Percentiles rank a stretch among this genome's conserved stretches.
Conservation (phyloP, 139 green algal genomes). For the Coccomyxa sp. region DNA sequence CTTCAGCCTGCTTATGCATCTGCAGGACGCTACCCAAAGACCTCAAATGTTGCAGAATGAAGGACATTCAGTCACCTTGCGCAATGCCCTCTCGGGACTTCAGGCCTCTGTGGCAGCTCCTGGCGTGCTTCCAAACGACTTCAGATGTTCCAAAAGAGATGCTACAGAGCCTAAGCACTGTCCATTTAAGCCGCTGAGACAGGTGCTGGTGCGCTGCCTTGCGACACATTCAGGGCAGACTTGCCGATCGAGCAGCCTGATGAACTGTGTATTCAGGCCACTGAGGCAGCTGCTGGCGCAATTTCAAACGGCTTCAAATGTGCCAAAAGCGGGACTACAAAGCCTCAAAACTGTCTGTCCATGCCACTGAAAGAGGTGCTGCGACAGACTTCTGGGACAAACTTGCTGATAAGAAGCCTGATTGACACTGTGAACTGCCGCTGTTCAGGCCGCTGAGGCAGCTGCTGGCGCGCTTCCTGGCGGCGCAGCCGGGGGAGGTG, state of each 20-base stretch:
- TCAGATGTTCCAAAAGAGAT: neutral
- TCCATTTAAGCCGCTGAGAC: neutral
- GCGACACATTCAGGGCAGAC: neutral
- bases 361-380: too few relatives aligned
- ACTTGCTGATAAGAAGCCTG: too few relatives aligned
- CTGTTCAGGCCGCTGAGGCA: neutral
- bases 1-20: neutral
- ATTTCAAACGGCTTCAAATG: too few relatives aligned
- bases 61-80: neutral
- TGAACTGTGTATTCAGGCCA: neutral
- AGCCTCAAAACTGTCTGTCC: too few relatives aligned
- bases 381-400: too few relatives aligned
- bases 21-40: too few relatives aligned
- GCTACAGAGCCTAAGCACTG: neutral
- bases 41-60: too few relatives aligned
- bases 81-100: neutral
- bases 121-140: neutral
- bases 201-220: neutral
- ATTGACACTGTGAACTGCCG: too few relatives aligned
- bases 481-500: conserved; percentile 5
- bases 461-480: conserved; percentile 23
- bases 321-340: too few relatives aligned
- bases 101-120: neutral
- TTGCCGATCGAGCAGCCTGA: neutral
- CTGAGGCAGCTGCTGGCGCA: too few relatives aligned